Evolutionary conservation across 2,329 filamentous ascomycete genomes (phyloP), one percentile per base, ranked within the genome.

Genomic region (Pseudogymnoascus sp.): DNA sequence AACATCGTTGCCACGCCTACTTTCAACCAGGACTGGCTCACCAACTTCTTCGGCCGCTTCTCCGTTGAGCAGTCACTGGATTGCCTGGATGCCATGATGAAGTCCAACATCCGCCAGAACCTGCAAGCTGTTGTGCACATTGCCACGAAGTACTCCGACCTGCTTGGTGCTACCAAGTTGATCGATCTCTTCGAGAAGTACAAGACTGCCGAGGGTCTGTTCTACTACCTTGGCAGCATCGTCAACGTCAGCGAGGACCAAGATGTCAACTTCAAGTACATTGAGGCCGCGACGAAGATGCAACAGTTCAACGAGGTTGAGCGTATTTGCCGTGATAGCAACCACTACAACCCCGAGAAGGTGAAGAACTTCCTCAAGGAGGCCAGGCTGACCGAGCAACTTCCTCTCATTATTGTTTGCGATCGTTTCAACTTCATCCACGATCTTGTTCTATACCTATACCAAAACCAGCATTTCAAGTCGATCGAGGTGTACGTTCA

Each of bases 341-440:
- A 89, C 75, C 83, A 84, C 73, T 93, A 92, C 78, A 93, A 97
- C 75, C 84, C 92, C 0, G 92, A 97, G 77, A 96, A 96, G 82
- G 91, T 97, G 64, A 97, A 97, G 83, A 99, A 99, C 81, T 99
- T 97, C 85, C 81, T 99, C 66, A 99, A 99, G 80, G 96, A 99
- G 75, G 93, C 95, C 62, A 89, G 88, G 69, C 82, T 99, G 50
- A 87, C 89, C 1, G 95, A 99, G 76, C 93, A 97, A 78, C 83
- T 99, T 46, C 95, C 95, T 46, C 81, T 99, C 62, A 99, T 99
- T 78, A 97, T 97, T 70, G 92, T 99, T 64, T 99, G 96, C 78
- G 95, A 99, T 74, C 91, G 93, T n/a, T 97, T 96, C 84, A 96
- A 97, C 80, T 96, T 99, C 73, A 91, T 97, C 44, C 95, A 99